Base-by-base conservation (phyloP, 1,284 basidiomycete genomes). In the Anthracocystis setariae region DNA sequence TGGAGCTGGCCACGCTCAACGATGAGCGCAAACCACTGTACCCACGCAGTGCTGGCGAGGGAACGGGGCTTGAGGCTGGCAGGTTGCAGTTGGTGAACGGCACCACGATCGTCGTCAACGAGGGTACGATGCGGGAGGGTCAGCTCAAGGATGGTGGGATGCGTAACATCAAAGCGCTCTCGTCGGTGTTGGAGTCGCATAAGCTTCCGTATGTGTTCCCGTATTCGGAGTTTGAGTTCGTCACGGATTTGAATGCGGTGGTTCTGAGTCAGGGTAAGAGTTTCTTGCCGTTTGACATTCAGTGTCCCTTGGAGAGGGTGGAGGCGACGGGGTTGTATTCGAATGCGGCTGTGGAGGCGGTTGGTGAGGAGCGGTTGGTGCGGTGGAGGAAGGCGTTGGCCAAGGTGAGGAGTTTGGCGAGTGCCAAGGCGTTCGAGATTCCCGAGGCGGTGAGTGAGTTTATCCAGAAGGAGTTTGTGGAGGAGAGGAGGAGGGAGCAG, bases 131-230 rank as follows among this genome's bases (percentile, higher is more conserved):
- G 45, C 85, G 85, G 23, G 91, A 92, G 79, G 90, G 90, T 8
- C 85, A 86, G 56, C 85, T 93, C 10, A 80, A 85, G 15, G 88
- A 90, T 54, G 86, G 65, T 89, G 91, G 91, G 3, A 79, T 93
- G 5, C 81, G 84, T 60, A 94, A 92, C 74, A 83, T 93, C 32
- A 87, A 85, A 42, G 87, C 89, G 0, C 83, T 91, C n/a, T 90
- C 92, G 63, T 87, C 89, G 46, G 86, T 88, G 57, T 88, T 93
- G 78, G 85, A 85, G 39, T 84, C 85, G 15, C 92, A 92, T 77
- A 89, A 88, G 3, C 83, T 93, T n/a, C 85, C 88, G 12, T 94
- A 93, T 80, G 83, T 86, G 29, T 94, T 93, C 82, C 92, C 92
- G 0, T 94, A 88, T 83, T 90, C 89, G 74, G 80, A 81, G 25